These are phyloP conservation scores for Stagonosporopsis cucurbitacearum DNA, from an alignment of 2,329 filamentous ascomycete species.

Conservation along the genomic window DNA sequence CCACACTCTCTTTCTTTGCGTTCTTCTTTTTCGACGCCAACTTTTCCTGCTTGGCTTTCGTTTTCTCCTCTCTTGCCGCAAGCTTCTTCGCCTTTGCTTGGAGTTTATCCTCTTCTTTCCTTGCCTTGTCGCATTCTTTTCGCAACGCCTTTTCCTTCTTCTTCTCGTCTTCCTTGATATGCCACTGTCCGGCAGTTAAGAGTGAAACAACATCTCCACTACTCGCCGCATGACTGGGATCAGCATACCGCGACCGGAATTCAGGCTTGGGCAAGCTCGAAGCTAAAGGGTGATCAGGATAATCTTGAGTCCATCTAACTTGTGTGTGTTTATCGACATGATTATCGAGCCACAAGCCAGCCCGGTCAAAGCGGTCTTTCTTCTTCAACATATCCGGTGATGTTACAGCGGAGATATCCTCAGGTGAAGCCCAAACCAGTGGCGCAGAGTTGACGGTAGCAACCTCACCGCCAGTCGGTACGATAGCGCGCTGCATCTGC, in stretches of 20 bases:
- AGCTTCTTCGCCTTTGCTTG: background rate
- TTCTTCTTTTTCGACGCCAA: background rate
- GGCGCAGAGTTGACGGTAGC: conserved; percentile 48
- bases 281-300: conserved; percentile 51
- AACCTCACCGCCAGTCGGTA: conserved; percentile 4
- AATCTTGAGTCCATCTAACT: conserved; percentile 50
- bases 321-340: conserved; percentile 58
- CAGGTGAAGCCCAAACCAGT: conserved; percentile 40
- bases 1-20: background rate
- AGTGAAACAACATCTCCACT: conserved; percentile 56
- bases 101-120: background rate
- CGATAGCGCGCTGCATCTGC: conserved; percentile 8
- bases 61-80: background rate
- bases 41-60: background rate
- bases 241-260: conserved; percentile 57
- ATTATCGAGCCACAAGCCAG: conserved; percentile 47
- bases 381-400: background rate
- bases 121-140: background rate
- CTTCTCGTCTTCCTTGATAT: background rate
- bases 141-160: background rate
- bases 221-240: conserved; percentile 59
- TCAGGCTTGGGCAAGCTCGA: conserved; percentile 30
- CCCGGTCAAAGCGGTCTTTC: background rate
- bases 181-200: conserved; percentile 48
- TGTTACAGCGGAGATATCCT: conserved; percentile 40